Conservation (phyloP, 2,329 filamentous ascomycete species). For the Apiospora phragmitis region DNA sequence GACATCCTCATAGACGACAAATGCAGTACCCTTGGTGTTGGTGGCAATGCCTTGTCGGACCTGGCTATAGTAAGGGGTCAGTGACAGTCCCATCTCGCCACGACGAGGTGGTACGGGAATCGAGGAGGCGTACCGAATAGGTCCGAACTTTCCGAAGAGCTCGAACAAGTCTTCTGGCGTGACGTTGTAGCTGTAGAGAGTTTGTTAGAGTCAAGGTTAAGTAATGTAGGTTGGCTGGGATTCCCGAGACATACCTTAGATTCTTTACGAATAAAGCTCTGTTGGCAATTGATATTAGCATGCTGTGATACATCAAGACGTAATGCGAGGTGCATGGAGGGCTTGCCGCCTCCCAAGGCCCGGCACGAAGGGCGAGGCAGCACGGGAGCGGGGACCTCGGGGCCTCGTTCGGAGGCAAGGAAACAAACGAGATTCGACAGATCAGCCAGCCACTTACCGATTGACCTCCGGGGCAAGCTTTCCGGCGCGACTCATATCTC, state of each 20-base stretch:
- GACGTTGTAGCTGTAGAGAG: constrained; percentile 83
- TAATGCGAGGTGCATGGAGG: constrained; percentile 4
- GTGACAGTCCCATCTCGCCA: constrained; percentile 14
- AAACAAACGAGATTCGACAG: not conserved
- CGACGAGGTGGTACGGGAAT: not conserved
- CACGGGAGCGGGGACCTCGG: constrained; percentile 13
- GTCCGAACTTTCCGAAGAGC: constrained; percentile 93
- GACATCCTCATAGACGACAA: constrained; percentile 99
- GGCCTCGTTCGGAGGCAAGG: not conserved
- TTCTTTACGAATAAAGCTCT: constrained; percentile 99
- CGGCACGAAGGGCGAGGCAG: constrained; percentile 7
- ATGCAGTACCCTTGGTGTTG: constrained; percentile 97
- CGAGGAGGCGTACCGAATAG: constrained; percentile 74
- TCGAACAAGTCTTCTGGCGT: constrained; percentile 97
- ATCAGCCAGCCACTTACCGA: constrained; percentile 61
- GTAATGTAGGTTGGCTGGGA: not conserved
- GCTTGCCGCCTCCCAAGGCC: not conserved
- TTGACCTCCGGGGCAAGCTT: constrained; percentile 99
- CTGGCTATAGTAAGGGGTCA: constrained; percentile 63
- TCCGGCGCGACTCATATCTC: constrained; percentile 93
- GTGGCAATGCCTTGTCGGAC: constrained; percentile 97
- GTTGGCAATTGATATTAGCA: constrained; percentile 28
- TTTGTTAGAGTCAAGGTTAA: constrained; percentile 24
- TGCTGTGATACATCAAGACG: not conserved
- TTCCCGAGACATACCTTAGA: constrained; percentile 71